These are phyloP conservation scores for Fraxinus greggii DNA, from an alignment of 305 asterid genomes.

Conservation along the genomic window DNA sequence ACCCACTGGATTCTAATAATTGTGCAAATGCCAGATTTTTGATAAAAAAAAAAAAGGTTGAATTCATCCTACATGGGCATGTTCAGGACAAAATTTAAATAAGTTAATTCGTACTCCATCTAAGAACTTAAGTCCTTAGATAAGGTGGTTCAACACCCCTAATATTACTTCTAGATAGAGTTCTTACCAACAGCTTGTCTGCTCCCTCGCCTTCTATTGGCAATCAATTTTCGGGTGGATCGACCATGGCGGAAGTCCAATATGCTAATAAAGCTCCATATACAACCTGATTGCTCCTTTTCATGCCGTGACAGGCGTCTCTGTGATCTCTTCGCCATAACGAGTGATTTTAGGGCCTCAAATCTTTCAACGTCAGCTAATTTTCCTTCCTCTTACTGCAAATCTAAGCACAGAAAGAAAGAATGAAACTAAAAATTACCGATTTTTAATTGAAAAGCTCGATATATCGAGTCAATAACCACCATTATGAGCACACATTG, in stretches of 20 bases:
- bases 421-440: background rate
- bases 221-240: constrained; percentile 41
- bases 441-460: background rate
- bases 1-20: background rate
- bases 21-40: background rate
- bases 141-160: background rate
- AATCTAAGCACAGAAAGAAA: constrained; percentile 21
- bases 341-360: constrained; percentile 1
- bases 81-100: background rate
- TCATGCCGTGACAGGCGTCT: constrained; percentile 35
- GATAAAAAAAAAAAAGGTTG: background rate
- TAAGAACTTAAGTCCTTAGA: background rate
- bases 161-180: background rate
- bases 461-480: background rate
- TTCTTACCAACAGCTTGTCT: constrained; percentile 37
- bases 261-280: constrained; percentile 48
- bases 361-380: constrained; percentile 16
- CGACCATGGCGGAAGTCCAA: constrained; percentile 56
- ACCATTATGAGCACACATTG: background rate
- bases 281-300: constrained; percentile 46
- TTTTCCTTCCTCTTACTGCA: constrained; percentile 14
- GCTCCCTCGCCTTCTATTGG: constrained; percentile 37
- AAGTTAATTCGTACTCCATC: background rate
- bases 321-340: constrained; percentile 48
- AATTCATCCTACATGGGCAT: background rate